phyloP scores from a whole-genome alignment of 345 rosid genomes.

The Eutrema yunnanense region DNA sequence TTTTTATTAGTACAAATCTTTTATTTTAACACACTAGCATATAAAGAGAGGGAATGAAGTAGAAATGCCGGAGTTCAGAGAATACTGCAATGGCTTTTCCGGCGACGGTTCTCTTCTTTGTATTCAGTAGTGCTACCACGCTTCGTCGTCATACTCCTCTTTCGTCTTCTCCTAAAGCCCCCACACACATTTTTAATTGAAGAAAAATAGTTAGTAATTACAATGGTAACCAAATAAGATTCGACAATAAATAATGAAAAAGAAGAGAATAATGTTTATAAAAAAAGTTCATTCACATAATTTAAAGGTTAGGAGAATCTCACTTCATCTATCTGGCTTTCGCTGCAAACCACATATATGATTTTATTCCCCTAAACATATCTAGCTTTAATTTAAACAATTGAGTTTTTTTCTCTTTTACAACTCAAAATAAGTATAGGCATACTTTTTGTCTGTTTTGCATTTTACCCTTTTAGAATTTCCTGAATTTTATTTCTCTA shows the following conservation, averaged over 20 bases:
- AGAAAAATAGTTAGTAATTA: not conserved
- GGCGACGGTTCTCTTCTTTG: constrained; percentile 23
- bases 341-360: not conserved
- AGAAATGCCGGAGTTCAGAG: constrained; percentile 1
- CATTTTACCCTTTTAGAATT: not conserved
- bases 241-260: not conserved
- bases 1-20: not conserved
- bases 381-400: not conserved
- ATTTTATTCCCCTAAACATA: constrained; percentile 18
- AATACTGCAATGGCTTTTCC: constrained; percentile 17
- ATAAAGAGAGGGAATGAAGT: not conserved
- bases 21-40: not conserved
- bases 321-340: not conserved
- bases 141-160: not conserved
- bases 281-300: not conserved
- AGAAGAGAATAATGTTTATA: not conserved
- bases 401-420: not conserved
- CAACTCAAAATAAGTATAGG: not conserved
- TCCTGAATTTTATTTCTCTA: not conserved
- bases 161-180: constrained; percentile 14
- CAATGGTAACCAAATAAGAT: not conserved
- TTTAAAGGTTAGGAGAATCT: not conserved
- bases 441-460: not conserved
- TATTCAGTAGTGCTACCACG: not conserved
- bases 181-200: not conserved